Conservation (phyloP, 2,329 filamentous ascomycete genomes). For the Diaporthe destruens region DNA sequence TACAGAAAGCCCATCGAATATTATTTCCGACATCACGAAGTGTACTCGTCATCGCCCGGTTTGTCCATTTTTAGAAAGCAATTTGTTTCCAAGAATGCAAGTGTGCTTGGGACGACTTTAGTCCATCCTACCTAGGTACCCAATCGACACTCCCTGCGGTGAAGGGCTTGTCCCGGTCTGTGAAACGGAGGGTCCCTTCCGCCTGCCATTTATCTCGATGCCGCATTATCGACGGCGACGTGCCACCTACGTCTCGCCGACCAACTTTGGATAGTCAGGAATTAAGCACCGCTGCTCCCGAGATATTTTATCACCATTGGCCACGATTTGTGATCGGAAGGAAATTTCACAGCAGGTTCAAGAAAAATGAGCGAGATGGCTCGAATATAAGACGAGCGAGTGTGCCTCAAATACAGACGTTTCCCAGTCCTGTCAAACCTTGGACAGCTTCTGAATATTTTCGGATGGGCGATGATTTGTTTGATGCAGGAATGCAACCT, state of each 20-base stretch:
- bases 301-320: no score
- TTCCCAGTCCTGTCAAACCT: not conserved
- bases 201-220: constrained; percentile 14
- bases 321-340: no score
- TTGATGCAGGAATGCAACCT: not conserved
- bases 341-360: not conserved
- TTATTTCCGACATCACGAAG: not conserved
- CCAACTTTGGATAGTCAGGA: no score
- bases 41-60: not conserved
- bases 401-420: not conserved
- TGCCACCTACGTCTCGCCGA: not conserved
- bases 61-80: no score
- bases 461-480: not conserved
- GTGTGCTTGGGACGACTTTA: not conserved
- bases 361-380: not conserved
- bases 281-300: not conserved
- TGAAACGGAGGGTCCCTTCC: constrained; percentile 19
- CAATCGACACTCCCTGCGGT: not conserved
- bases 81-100: not conserved
- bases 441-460: not conserved
- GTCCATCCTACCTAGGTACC: not conserved
- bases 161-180: constrained; percentile 2
- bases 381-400: not conserved
- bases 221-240: not conserved
- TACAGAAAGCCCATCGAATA: no score